Conservation (phyloP, 2,329 filamentous ascomycete genomes). For the Ceratocystis colombiana region DNA sequence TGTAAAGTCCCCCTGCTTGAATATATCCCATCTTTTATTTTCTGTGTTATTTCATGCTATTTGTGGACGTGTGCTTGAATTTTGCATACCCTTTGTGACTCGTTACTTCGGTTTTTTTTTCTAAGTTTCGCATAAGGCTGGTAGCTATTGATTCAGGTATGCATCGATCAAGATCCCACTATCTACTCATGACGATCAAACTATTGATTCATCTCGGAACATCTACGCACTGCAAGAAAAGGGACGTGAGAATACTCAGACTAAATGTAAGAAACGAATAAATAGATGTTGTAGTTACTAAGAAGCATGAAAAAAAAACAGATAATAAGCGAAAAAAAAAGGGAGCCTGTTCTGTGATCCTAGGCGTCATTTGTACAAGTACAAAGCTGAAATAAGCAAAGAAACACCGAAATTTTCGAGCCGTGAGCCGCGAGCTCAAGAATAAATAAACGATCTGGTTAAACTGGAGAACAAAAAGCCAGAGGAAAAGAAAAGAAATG, state of each 20-base stretch:
- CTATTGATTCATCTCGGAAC: not conserved
- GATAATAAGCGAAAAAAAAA: not conserved
- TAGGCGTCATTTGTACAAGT: conserved; percentile 5
- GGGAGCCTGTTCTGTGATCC: conserved; percentile 12
- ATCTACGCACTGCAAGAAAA: too few relatives aligned
- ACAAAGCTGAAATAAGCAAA: not conserved
- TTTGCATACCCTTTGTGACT: not conserved
- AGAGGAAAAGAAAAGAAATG: not conserved
- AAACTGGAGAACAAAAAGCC: not conserved
- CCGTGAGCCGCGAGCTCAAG: too few relatives aligned
- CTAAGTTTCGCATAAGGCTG: not conserved
- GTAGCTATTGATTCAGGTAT: not conserved
- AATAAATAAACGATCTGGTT: not conserved
- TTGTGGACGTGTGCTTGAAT: not conserved
- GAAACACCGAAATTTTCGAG: not conserved
- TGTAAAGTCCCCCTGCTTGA: conserved; percentile 9
- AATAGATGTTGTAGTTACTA: not conserved
- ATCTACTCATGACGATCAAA: not conserved
- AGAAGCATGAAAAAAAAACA: not conserved
- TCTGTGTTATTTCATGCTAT: not conserved
- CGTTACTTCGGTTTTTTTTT: not conserved
- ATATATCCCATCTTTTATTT: not conserved
- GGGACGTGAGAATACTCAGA: not conserved
- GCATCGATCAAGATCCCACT: not conserved
- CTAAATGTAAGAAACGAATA: not conserved